These are phyloP conservation scores for Echinosophora koreensis DNA, from an alignment of 306 rosid species.

Conservation along the genomic window DNA sequence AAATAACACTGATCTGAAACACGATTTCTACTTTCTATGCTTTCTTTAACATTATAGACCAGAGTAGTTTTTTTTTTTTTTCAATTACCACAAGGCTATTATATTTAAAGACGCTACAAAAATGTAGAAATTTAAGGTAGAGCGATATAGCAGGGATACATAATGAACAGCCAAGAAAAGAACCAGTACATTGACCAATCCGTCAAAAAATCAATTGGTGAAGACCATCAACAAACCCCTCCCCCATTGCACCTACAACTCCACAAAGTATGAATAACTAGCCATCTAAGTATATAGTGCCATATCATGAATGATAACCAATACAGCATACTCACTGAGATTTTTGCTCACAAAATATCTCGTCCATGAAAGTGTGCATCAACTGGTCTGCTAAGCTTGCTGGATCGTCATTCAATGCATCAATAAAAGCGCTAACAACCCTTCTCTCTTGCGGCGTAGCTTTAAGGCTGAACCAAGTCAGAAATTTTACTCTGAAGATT, in stretches of 20 bases:
- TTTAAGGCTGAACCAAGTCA: slow-evolving; percentile 96
- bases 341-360: slow-evolving; percentile 69
- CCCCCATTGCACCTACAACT: slow-evolving; percentile 22
- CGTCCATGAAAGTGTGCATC: slow-evolving; percentile 76
- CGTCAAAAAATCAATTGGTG: slow-evolving; percentile 31
- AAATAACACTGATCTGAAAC: no score
- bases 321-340: slow-evolving; percentile 34
- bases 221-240: slow-evolving; percentile 4
- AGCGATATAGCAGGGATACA: slow-evolving; percentile 2
- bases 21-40: background rate
- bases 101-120: background rate
- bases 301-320: slow-evolving; percentile 46
- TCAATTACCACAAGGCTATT: background rate
- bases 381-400: slow-evolving; percentile 93
- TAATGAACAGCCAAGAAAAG: slow-evolving; percentile 38
- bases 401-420: slow-evolving; percentile 81
- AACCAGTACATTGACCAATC: slow-evolving; percentile 37
- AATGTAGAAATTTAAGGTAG: background rate
- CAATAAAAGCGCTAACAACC: slow-evolving; percentile 84
- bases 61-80: no score
- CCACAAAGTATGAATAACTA: slow-evolving; percentile 30
- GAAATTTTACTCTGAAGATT: slow-evolving; percentile 83
- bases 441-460: slow-evolving; percentile 80
- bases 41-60: background rate
- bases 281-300: slow-evolving; percentile 43